Percentiles rank a stretch among this genome's conserved stretches.
These are phyloP conservation scores for Backusella tarrabulga DNA, from an alignment of 192 early-diverging fungal species.

Conservation along the genomic window DNA sequence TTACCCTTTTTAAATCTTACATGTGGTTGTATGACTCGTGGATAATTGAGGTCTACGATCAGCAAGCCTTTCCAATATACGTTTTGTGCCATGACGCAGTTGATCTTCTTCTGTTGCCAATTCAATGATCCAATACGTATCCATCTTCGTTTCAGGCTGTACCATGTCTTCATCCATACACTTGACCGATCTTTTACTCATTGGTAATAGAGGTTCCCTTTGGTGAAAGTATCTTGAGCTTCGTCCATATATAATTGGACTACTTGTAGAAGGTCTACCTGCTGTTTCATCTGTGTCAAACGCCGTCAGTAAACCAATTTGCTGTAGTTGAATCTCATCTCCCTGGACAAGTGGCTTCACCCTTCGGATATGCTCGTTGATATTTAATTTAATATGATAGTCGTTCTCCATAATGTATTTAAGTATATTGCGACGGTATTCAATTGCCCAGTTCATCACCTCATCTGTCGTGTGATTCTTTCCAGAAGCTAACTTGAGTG, in stretches of 20 bases:
- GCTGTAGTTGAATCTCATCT: slow-evolving; percentile 23
- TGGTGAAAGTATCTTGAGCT: neutral
- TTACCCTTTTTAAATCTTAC: neutral
- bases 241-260: neutral
- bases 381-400: slow-evolving; percentile 19
- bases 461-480: neutral
- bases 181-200: neutral
- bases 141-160: no score
- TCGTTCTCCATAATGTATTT: neutral
- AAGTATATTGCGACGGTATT: slow-evolving; percentile 10
- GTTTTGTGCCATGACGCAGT: neutral
- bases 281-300: neutral
- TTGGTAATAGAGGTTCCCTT: neutral
- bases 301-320: slow-evolving; percentile 11
- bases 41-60: neutral
- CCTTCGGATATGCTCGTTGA: slow-evolving; percentile 19
- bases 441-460: slow-evolving; percentile 15
- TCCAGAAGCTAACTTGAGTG: slow-evolving; percentile 38
- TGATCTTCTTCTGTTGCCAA: neutral
- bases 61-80: neutral
- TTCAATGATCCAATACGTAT: neutral
- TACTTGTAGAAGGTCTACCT: neutral
- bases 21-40: neutral
- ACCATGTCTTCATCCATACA: slow-evolving; percentile 7
- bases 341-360: slow-evolving; percentile 18